phyloP scores from a whole-genome alignment of 768 basidiomycete genomes.

The Amyloporia xantha region DNA sequence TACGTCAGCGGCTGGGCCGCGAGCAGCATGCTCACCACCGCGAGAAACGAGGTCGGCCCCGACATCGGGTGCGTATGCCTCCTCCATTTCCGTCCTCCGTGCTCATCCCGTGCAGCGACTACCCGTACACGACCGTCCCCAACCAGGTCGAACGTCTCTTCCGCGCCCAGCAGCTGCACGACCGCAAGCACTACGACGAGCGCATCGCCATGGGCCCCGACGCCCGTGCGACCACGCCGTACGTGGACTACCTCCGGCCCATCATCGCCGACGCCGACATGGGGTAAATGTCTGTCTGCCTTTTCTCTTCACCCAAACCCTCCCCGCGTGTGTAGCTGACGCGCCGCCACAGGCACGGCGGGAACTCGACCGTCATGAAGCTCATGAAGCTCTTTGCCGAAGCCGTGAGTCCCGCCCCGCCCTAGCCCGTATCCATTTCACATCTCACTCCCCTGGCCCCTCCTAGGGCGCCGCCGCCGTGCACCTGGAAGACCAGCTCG shows the following conservation, averaged over 20 bases:
- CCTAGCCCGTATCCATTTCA: not conserved
- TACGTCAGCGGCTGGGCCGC: conserved; percentile 94
- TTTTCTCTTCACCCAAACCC: not conserved
- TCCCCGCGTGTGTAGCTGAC: not conserved
- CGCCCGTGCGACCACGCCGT: conserved; percentile 62
- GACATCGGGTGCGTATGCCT: conserved; percentile 66
- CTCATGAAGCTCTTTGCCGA: conserved; percentile 93
- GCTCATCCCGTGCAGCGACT: conserved; percentile 51
- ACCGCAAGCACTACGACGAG: conserved; percentile 90
- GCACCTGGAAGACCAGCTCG: conserved; percentile 90
- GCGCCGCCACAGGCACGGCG: conserved; percentile 76
- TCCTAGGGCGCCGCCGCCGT: conserved; percentile 77
- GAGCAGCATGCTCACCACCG: conserved; percentile 81
- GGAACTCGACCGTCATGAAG: conserved; percentile 92
- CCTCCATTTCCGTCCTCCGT: not conserved
- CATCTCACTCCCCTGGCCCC: not conserved
- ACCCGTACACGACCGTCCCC: conserved; percentile 93
- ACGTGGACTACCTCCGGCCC: conserved; percentile 83
- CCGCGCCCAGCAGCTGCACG: conserved; percentile 88
- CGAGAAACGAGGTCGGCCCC: conserved; percentile 87
- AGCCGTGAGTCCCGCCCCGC: conserved; percentile 45
- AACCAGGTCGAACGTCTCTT: conserved; percentile 91
- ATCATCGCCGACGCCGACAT: conserved; percentile 96
- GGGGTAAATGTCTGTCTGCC: conserved; percentile 46
- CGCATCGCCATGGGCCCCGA: conserved; percentile 60